A percentile compares a stretch with the other conserved stretches of the same genome.
phyloP scores from a whole-genome alignment of 2,329 filamentous ascomycete genomes.

The Nigrograna mackinnonii region DNA sequence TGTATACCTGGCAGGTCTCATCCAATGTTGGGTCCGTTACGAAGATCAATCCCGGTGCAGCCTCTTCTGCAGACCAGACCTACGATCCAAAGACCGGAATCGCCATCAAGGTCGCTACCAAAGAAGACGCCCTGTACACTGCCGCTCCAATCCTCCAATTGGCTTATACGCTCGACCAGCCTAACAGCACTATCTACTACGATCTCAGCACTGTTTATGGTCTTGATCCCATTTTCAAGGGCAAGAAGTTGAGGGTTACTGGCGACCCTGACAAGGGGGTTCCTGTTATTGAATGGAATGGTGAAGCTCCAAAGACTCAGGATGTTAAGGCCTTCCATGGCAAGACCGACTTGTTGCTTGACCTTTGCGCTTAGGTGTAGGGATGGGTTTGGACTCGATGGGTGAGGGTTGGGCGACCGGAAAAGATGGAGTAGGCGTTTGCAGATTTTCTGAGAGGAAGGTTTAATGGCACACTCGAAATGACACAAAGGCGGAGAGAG shows the following conservation, averaged over 20 bases:
- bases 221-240: constrained; percentile 1
- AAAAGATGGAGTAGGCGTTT: too few species aligned
- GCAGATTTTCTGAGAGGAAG: too few species aligned
- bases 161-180: constrained; percentile 8
- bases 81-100: constrained; percentile 9
- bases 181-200: constrained; percentile 7
- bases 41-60: too few species aligned
- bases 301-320: neutral
- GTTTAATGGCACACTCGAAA: too few species aligned
- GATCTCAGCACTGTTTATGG: constrained; percentile 3
- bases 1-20: constrained; percentile 8
- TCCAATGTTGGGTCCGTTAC: too few species aligned
- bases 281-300: constrained; percentile 4
- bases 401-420: too few species aligned
- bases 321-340: constrained; percentile 6
- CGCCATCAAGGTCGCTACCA: constrained; percentile 12
- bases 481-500: too few species aligned
- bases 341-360: constrained; percentile 2
- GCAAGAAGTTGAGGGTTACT: constrained; percentile 1
- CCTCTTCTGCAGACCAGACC: too few species aligned
- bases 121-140: constrained; percentile 1
- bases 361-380: constrained; percentile 3
- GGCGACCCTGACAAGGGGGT: neutral
- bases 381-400: neutral
- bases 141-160: constrained; percentile 1